Base-by-base conservation (phyloP, 2,329 filamentous ascomycete species). In the Aspergillus fumigatiaffinis region DNA sequence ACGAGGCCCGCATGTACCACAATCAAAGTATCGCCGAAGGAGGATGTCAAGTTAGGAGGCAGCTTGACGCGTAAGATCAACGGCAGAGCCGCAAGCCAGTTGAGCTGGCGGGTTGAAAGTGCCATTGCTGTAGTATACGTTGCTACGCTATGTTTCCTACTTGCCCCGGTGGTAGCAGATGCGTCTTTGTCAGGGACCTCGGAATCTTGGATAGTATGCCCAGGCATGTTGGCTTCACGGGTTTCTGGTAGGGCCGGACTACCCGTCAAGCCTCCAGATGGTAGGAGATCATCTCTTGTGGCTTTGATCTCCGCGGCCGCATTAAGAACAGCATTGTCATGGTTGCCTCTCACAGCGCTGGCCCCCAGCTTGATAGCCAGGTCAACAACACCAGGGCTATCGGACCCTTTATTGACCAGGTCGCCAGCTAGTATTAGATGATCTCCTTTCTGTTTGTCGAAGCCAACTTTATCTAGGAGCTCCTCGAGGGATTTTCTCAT, bases 281-380 rank as follows among this genome's bases (percentile, higher is more conserved):
- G 25, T 3, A 21, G 5, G n/a, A 6, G 12, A 29, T 5, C 41
- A n/a, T 54, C 47, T 3, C 14, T 35, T 53, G 29, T 38, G 4
- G 51, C 41, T 1, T 52, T 59, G 1, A 66, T 58, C 21, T 60
- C 57, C 20, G 49, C 52, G 1, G 62, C 57, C 1, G 64, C 63
- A 52, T 64, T 55, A 2, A 66, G 55, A 44, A 66, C 63, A 17
- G 64, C 64, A 57, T 66, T 66, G 9, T 66, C 64, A 29, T 66
- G 64, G 50, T 66, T 66, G 38, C 64, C 64, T 61, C 64, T 48
- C 28, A 66, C 64, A 26, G 63, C 63, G 51, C 59, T 66, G 23
- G 64, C 64, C 20, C 57, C 63, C 21, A 66, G 53, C 44, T 58
- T 55, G 3, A 65, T 62, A 7, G 60, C 64, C 17, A 66, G 49